Evolutionary conservation across 805 yeast genomes (phyloP).

Genomic region (Hanseniaspora meyeri): DNA sequence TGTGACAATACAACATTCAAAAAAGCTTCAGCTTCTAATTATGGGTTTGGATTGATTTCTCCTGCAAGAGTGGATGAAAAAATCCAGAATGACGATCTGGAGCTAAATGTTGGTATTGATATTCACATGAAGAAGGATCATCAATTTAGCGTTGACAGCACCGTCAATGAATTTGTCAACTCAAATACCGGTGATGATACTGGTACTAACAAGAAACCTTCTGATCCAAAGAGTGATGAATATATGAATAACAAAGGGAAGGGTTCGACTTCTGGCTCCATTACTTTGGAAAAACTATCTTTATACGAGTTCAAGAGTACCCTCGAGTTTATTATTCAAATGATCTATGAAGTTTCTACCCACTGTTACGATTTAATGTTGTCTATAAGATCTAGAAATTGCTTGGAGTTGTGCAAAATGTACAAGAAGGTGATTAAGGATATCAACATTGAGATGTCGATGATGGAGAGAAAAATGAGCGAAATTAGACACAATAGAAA

Average conservation of each 20-base stretch:
- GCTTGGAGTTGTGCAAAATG: slow-evolving; percentile 20
- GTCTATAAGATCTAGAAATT: slow-evolving; percentile 31
- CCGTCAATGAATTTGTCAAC: background rate
- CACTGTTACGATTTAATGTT: slow-evolving; percentile 53
- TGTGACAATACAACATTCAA: background rate
- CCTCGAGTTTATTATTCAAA: slow-evolving; percentile 41
- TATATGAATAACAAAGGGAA: background rate
- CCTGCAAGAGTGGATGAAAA: slow-evolving; percentile 23
- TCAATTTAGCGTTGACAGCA: background rate
- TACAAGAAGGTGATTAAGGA: background rate
- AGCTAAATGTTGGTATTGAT: slow-evolving; percentile 26
- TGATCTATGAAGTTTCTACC: slow-evolving; percentile 50
- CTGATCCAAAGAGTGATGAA: background rate
- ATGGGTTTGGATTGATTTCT: slow-evolving; percentile 24
- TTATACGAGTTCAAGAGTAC: slow-evolving; percentile 47
- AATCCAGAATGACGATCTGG: slow-evolving; percentile 20
- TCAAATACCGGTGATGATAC: background rate
- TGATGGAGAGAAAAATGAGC: slow-evolving; percentile 3
- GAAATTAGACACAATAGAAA: background rate
- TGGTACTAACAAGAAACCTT: background rate
- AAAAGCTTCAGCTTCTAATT: background rate
- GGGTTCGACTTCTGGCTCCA: background rate
- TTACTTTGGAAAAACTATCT: slow-evolving; percentile 48
- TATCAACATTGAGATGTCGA: background rate
- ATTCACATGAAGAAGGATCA: slow-evolving; percentile 5